Evolutionary conservation across 2,329 filamentous ascomycete genomes (phyloP), one percentile per base, ranked within the genome.

Genomic region (Harringtonia aguacate): DNA sequence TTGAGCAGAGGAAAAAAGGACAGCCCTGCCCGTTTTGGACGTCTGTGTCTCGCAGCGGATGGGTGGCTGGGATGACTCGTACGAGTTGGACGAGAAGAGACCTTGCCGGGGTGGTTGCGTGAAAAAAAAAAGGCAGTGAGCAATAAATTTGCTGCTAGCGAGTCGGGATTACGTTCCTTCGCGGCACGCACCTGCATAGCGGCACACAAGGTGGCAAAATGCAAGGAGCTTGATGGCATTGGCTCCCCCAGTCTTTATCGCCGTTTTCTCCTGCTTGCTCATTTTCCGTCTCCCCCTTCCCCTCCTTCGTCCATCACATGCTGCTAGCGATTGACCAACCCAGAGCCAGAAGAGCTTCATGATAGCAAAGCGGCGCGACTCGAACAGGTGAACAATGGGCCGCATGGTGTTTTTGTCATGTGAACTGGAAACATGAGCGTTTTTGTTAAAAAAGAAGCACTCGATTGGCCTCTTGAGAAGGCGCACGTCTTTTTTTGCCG

Each of bases 341-440:
- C 36, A 22, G 15, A 31, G 27, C 24, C 22, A 24, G 22, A 20
- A 29, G 15, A 27, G 5, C 22, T 15, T 37, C 36, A n/a, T n/a
- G 8, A 39, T 9, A 29, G 24, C 9, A 12, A 14, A 29, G 7
- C 14, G 22, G 14, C 9, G 20, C 22, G 6, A 3, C 10, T 10
- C 24, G 10, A 10, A 6, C 6, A 27, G 24, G 10, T 46, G 43
- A 47, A 46, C 36, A 45, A n/a, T n/a, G 48, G 48, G 27, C 33
- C 50, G 51, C 52, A 53, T 50, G 37, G 42, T 20, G n/a, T 46
- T 43, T 30, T 40, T 29, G 49, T 56, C 53, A 56, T 56, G 53
- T 56, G 53, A 53, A 46, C 15, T 3, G 27, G 17, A 14, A n/a
- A 27, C 7, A 27, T 10, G 24, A 27, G 24, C 7, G 24, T 27